phyloP scores from a whole-genome alignment of 345 rosid species.

The Balakata baccata region DNA sequence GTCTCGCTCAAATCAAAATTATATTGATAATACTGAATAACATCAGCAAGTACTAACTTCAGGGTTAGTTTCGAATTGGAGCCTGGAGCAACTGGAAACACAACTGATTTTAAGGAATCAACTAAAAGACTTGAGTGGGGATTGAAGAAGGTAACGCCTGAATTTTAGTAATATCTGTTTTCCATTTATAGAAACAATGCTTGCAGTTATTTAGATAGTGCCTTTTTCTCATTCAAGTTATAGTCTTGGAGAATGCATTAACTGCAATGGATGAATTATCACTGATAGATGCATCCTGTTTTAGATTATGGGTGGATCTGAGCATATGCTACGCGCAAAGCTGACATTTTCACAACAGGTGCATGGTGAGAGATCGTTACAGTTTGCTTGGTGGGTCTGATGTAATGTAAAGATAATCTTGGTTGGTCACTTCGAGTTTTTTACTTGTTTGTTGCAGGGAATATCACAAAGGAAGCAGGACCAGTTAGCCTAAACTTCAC shows the following conservation, averaged over 20 bases:
- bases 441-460: slow-evolving; percentile 45
- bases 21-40: not conserved
- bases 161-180: not conserved
- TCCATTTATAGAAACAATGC: not conserved
- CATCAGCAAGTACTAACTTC: not conserved
- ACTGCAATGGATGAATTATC: not conserved
- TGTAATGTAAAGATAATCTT: not conserved
- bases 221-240: not conserved
- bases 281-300: slow-evolving; percentile 15
- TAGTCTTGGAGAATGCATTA: not conserved
- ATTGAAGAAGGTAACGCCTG: slow-evolving; percentile 64
- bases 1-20: not conserved
- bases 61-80: slow-evolving; percentile 88
- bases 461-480: slow-evolving; percentile 91
- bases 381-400: not conserved
- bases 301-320: slow-evolving; percentile 91
- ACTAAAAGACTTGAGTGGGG: slow-evolving; percentile 88
- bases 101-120: slow-evolving; percentile 81
- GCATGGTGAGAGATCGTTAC: slow-evolving; percentile 49
- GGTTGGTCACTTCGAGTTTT: not conserved
- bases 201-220: too few relatives aligned
- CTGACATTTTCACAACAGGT: slow-evolving; percentile 82
- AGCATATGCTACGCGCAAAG: slow-evolving; percentile 82
- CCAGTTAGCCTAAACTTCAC: slow-evolving; percentile 95
- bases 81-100: slow-evolving; percentile 75